These are phyloP conservation scores for Dendrobium catenatum DNA, from an alignment of 106 monocot species.

Conservation along the genomic window DNA sequence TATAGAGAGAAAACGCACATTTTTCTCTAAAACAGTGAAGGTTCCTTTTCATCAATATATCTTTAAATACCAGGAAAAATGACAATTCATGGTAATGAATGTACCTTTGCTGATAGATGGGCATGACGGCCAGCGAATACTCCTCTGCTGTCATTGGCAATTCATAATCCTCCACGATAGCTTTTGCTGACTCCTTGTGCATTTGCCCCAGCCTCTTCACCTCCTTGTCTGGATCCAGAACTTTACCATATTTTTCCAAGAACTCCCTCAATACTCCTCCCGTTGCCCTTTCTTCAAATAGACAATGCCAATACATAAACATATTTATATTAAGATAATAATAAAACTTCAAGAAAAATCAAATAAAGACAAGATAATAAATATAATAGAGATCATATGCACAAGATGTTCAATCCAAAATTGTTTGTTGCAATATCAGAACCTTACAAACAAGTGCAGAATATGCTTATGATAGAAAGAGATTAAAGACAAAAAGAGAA, in stretches of 20 bases:
- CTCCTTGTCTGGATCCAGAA: conserved; percentile 40
- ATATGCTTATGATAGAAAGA: too few species aligned
- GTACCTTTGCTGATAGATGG: conserved; percentile 42
- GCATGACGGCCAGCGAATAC: conserved; percentile 36
- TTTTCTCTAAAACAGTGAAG: neutral
- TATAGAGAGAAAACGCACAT: neutral
- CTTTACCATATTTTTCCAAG: conserved; percentile 41
- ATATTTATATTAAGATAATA: too few species aligned
- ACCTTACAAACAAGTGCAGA: too few species aligned
- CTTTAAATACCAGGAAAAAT: neutral
- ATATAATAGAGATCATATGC: neutral
- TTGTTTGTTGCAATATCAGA: too few species aligned
- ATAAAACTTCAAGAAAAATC: too few species aligned
- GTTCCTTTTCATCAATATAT: neutral
- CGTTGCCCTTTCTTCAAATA: conserved; percentile 39
- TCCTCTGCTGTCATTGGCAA: conserved; percentile 40
- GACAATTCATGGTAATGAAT: neutral
- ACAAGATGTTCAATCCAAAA: too few species aligned
- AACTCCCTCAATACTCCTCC: conserved; percentile 41
- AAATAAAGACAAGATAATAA: neutral
- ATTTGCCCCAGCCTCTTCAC: conserved; percentile 57
- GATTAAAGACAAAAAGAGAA: too few species aligned
- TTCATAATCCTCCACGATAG: conserved; percentile 45
- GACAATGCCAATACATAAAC: neutral
- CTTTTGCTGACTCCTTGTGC: conserved; percentile 42